Evolutionary conservation across 192 early-diverging fungal species (phyloP).

Genomic region (Gryganskiella cystojenkinii): DNA sequence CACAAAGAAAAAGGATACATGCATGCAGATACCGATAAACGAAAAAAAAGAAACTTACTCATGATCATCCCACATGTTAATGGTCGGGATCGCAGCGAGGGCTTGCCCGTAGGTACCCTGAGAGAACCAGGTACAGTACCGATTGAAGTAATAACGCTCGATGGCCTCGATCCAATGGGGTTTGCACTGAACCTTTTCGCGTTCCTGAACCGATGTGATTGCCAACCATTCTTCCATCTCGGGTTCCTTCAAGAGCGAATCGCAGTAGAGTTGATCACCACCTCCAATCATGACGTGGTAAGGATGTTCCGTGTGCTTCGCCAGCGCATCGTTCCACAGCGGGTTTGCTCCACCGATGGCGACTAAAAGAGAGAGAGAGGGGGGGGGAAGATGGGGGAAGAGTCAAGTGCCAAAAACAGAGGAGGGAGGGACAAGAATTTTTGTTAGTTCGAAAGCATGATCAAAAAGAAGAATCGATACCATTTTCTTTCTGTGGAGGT

Average conservation of each 20-base stretch:
- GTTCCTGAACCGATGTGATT: conserved; percentile 39
- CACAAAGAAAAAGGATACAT: background rate
- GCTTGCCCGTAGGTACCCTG: conserved; percentile 59
- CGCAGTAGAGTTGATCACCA: conserved; percentile 80
- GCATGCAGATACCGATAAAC: conserved; percentile 1
- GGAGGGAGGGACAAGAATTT: too few species aligned
- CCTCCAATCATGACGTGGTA: conserved; percentile 81
- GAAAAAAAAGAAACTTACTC: conserved; percentile 45
- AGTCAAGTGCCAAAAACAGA: too few species aligned
- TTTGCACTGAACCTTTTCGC: conserved; percentile 29
- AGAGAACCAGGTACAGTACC: conserved; percentile 47
- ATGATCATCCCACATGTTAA: conserved; percentile 89
- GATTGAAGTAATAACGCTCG: conserved; percentile 45
- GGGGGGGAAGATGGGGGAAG: conserved; percentile 29
- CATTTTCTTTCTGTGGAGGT: too few species aligned
- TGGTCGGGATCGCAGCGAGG: conserved; percentile 76
- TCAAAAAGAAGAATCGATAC: too few species aligned
- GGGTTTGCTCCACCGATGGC: conserved; percentile 55
- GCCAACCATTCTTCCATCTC: conserved; percentile 70
- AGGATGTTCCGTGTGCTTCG: conserved; percentile 65
- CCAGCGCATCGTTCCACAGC: conserved; percentile 76
- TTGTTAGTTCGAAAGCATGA: too few species aligned
- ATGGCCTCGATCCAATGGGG: conserved; percentile 27
- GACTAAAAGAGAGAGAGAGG: conserved; percentile 37
- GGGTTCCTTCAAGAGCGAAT: conserved; percentile 63